Evolutionary conservation across 2,329 filamentous ascomycete species (phyloP).

Genomic region (Penicillium sp.): DNA sequence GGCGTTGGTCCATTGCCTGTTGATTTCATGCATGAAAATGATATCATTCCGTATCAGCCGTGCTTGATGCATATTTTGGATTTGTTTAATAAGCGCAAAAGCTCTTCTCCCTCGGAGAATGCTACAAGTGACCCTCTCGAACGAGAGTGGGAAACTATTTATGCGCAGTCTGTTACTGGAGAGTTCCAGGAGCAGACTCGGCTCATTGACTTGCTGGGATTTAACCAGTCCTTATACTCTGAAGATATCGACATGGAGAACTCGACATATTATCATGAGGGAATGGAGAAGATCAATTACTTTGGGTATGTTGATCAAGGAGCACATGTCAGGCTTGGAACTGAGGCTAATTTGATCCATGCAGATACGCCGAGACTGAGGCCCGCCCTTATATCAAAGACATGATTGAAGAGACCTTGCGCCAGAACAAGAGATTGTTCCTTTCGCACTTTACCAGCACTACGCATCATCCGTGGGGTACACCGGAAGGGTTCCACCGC

Average conservation of each 20-base stretch:
- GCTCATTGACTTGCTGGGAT: slow-evolving; percentile 39
- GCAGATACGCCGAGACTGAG: slow-evolving; percentile 40
- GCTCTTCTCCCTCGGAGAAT: neutral
- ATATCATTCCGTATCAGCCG: slow-evolving; percentile 32
- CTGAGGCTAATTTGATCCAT: slow-evolving; percentile 2
- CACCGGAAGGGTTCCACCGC: slow-evolving; percentile 10
- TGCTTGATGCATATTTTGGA: slow-evolving; percentile 34
- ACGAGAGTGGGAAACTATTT: slow-evolving; percentile 31
- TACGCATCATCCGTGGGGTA: slow-evolving; percentile 47
- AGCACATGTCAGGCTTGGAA: neutral
- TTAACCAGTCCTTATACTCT: slow-evolving; percentile 31
- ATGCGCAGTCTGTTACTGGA: slow-evolving; percentile 33
- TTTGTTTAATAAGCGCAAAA: slow-evolving; percentile 30
- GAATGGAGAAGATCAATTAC: slow-evolving; percentile 41
- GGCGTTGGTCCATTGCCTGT: slow-evolving; percentile 31
- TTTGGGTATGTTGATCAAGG: slow-evolving; percentile 37
- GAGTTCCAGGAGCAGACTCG: slow-evolving; percentile 28
- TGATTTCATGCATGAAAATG: slow-evolving; percentile 32
- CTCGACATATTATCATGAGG: slow-evolving; percentile 37
- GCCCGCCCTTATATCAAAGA: slow-evolving; percentile 41
- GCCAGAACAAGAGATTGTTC: slow-evolving; percentile 30
- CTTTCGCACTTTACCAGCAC: slow-evolving; percentile 37
- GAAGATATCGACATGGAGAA: slow-evolving; percentile 28
- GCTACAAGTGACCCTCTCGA: slow-evolving; percentile 15
- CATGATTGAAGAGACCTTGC: slow-evolving; percentile 33